Evolutionary conservation across 768 basidiomycete genomes (phyloP).

Genomic region (Serendipita indica): DNA sequence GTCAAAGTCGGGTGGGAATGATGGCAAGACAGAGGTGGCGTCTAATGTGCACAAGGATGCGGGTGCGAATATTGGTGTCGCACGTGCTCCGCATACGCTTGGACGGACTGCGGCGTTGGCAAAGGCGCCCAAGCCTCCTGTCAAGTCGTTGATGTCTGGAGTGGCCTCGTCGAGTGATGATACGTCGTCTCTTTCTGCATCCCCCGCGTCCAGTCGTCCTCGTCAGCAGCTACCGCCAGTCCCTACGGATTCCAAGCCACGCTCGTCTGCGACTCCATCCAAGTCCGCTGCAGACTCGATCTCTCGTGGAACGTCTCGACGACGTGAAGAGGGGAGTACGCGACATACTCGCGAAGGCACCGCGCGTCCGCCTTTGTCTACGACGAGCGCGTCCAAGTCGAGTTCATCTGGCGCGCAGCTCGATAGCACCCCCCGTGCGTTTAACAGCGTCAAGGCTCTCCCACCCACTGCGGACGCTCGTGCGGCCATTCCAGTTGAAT

Average conservation of each 20-base stretch:
- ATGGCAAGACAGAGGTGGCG: neutral
- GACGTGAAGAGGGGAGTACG: no score
- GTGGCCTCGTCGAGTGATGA: neutral
- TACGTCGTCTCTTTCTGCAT: neutral
- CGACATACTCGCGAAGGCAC: no score
- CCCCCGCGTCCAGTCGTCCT: neutral
- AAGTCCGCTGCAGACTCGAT: no score
- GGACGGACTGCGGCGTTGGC: neutral
- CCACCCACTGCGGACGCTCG: neutral
- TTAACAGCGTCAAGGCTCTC: neutral
- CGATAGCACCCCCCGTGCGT: neutral
- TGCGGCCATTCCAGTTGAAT: neutral
- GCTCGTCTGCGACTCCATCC: neutral
- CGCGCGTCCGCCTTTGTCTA: neutral
- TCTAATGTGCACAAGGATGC: neutral
- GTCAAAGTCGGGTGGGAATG: neutral
- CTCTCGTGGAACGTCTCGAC: no score
- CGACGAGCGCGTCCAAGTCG: neutral
- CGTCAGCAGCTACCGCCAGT: neutral
- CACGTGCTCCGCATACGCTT: neutral
- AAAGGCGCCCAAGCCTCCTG: constrained; percentile 6
- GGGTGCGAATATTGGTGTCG: neutral
- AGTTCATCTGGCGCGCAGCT: neutral
- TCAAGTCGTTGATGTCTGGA: neutral
- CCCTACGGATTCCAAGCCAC: neutral